Percentiles rank a stretch among this genome's conserved stretches.
phyloP scores from a whole-genome alignment of 1,139 yeast species.

The Taiozyma sp. region DNA sequence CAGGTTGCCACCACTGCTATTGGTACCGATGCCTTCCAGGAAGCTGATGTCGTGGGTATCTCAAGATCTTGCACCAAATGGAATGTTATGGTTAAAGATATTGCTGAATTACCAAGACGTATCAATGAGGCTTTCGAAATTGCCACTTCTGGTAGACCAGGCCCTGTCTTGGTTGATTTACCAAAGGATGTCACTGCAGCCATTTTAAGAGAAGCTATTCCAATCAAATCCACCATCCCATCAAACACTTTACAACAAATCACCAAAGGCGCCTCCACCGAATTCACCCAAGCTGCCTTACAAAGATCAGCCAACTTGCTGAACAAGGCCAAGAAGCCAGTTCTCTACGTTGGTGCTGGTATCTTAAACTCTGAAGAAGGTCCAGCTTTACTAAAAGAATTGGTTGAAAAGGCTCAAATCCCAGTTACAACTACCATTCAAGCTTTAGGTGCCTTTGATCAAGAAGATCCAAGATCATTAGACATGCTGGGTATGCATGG shows the following conservation, averaged over 20 bases:
- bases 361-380: conserved; percentile 77
- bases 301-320: conserved; percentile 73
- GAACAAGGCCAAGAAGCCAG: conserved; percentile 81
- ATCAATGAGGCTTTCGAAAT: conserved; percentile 98
- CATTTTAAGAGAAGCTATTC: conserved; percentile 80
- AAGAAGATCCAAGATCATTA: conserved; percentile 81
- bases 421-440: conserved; percentile 96
- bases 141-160: conserved; percentile 95
- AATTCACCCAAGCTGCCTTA: conserved; percentile 73
- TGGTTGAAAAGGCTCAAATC: conserved; percentile 85
- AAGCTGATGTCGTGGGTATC: conserved; percentile 96
- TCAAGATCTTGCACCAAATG: conserved; percentile 97
- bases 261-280: conserved; percentile 68
- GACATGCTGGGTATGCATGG: conserved; percentile 99
- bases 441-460: conserved; percentile 93
- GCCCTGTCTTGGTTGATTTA: conserved; percentile 94
- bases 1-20: conserved; percentile 95
- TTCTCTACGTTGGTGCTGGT: conserved; percentile 92
- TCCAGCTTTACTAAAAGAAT: conserved; percentile 71
- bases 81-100: conserved; percentile 97
- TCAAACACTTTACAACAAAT: conserved; percentile 70
- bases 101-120: conserved; percentile 90
- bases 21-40: conserved; percentile 99
- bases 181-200: conserved; percentile 98
- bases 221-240: conserved; percentile 81